Percentiles rank a stretch among this genome's conserved stretches.
These are phyloP conservation scores for Russula compacta DNA, from an alignment of 768 basidiomycete genomes.

Conservation along the genomic window DNA sequence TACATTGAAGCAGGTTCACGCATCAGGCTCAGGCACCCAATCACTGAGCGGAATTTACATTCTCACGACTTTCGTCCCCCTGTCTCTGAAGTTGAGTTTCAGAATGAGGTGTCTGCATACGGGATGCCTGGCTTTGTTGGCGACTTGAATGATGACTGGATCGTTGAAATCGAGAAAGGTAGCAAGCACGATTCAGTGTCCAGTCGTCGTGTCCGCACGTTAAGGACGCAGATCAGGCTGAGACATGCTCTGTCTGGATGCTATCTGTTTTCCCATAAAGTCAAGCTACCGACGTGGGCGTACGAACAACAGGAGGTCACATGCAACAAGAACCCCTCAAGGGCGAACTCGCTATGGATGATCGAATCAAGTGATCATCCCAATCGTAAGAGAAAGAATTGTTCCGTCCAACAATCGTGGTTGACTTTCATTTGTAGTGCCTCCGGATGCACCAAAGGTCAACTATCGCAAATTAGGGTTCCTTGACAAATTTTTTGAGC, in stretches of 20 bases:
- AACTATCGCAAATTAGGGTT: slow-evolving; percentile 91
- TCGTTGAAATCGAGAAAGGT: slow-evolving; percentile 75
- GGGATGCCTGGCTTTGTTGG: slow-evolving; percentile 80
- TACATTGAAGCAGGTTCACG: slow-evolving; percentile 58
- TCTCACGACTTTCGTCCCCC: slow-evolving; percentile 93
- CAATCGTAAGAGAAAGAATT: slow-evolving; percentile 41
- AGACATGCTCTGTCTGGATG: slow-evolving; percentile 84
- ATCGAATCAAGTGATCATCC: slow-evolving; percentile 80
- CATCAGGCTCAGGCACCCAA: slow-evolving; percentile 73
- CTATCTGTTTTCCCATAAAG: slow-evolving; percentile 96
- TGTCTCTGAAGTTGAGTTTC: slow-evolving; percentile 96
- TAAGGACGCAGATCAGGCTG: slow-evolving; percentile 76
- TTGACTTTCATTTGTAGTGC: slow-evolving; percentile 41
- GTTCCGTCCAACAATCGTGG: background rate
- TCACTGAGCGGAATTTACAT: slow-evolving; percentile 82
- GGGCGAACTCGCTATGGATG: slow-evolving; percentile 86
- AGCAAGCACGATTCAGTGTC: slow-evolving; percentile 58
- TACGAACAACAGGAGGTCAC: slow-evolving; percentile 99
- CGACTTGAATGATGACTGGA: slow-evolving; percentile 90
- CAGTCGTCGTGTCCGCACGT: slow-evolving; percentile 59
- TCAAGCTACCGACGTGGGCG: slow-evolving; percentile 96
- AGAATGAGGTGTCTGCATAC: slow-evolving; percentile 95
- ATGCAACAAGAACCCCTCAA: slow-evolving; percentile 95
- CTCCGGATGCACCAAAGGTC: slow-evolving; percentile 61
- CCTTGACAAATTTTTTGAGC: slow-evolving; percentile 81